Base-by-base conservation (phyloP, 139 green algal genomes). In the Eudorina sp. region DNA sequence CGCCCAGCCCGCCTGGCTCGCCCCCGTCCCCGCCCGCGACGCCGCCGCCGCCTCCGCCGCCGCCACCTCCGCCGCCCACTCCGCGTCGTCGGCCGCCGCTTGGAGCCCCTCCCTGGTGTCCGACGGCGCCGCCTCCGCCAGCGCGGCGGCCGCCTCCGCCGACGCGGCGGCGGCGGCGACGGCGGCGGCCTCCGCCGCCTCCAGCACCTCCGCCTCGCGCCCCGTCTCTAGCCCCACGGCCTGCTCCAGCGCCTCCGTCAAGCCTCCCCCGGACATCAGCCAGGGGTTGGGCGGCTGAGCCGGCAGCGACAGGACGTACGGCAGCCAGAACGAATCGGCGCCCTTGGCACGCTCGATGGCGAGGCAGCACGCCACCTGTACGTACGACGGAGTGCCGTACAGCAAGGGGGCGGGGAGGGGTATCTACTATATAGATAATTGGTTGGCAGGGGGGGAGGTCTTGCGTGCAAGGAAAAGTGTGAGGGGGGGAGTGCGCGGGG, bases 321-420 rank as follows among this genome's bases (percentile, higher is more conserved):
- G 64, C 64, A 7, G 3, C 82, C 82, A 86, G 79, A 86, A 86
- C 27, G 79, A 86, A 38, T 75, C 58, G 40, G 60, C n/a, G 27
- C 79, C 79, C 29, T 36, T 34, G 27, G n/a, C 21, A 0, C 41
- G 41, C 55, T 86, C 79, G 29, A 34, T 16, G 4, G 79, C 79
- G 7, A 86, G 79, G 53, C 43, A 60, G 27, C 41, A 62, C 4
- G 79, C 79, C 31, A 86, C 79, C 78, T 85, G n/a, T n/a, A n/a
- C n/a, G n/a, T n/a, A n/a, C n/a, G n/a, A n/a, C n/a, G n/a, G n/a
- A n/a, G n/a, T n/a, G n/a, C n/a, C n/a, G n/a, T n/a, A n/a, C n/a
- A n/a, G n/a, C n/a, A n/a, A n/a, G n/a, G n/a, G n/a, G n/a, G n/a
- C n/a, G n/a, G n/a, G n/a, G n/a, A n/a, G n/a, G n/a, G n/a, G n/a